Base-by-base conservation (phyloP, 805 yeast species). In the Hanseniaspora osmophila region DNA sequence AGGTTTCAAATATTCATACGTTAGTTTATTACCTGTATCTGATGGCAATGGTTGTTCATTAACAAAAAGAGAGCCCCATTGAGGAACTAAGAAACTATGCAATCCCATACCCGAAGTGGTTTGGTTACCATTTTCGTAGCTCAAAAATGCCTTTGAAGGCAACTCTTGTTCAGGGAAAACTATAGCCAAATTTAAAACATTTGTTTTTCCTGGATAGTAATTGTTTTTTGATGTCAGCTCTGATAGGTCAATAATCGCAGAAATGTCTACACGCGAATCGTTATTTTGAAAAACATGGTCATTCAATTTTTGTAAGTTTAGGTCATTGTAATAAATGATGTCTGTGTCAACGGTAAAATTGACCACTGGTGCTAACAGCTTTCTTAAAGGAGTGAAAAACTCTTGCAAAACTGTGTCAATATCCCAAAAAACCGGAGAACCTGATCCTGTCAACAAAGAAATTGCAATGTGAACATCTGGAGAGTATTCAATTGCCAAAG, bases 341-440 rank as follows among this genome's bases (percentile, higher is more conserved):
- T 85, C 94, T 1, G 94, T 70, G 53, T 84, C 90, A 19, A 88
- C 68, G 4, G 88, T 74, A 56, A 90, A 77, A 53, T 82, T 79
- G 30, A 86, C 74, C 50, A 75, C 70, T 33, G 73, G 71, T 7
- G 69, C 57, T 44, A 88, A 64, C 22, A 67, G 61, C 1, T 64
- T 53, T 43, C 84, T 63, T 27, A 84, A 70, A 1, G 85, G 82
- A 1, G 66, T 55, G 52, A 86, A 75, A 47, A 66, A 60, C 15
- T 60, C 54, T n/a, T 67, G 56, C 10, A 80, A 53, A 5, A 82
- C 73, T 10, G 19, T 2, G n/a, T 73, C 78, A 41, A 84, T 75
- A 33, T 83, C 84, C 96, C 96, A 90, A 3, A 68, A 67, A 9
- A 84, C 65, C 2, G 80, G 76, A 15, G 66, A 62, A 0, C 83